phyloP scores from a whole-genome alignment of 2,329 filamentous ascomycete genomes.

The Penicillium sp. region DNA sequence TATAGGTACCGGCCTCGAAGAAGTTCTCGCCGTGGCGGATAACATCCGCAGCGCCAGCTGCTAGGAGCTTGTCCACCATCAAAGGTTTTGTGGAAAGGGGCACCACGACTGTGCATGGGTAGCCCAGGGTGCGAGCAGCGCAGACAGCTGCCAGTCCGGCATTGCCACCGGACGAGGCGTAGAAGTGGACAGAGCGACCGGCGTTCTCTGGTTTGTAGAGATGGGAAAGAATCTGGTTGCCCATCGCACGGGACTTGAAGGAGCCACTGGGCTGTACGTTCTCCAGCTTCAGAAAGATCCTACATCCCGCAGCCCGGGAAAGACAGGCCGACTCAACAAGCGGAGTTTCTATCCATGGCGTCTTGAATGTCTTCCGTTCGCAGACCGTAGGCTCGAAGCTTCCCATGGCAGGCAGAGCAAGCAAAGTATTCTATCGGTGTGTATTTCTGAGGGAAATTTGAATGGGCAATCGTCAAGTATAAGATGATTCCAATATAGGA shows the following conservation, averaged over 20 bases:
- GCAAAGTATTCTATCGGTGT: background rate
- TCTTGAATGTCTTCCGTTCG: constrained; percentile 27
- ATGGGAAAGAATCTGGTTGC: constrained; percentile 61
- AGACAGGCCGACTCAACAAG: constrained; percentile 63
- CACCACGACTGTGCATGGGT: constrained; percentile 70
- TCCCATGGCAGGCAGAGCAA: constrained; percentile 27
- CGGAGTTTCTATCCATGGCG: constrained; percentile 68
- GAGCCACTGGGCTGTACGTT: constrained; percentile 78
- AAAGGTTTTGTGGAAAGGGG: constrained; percentile 60
- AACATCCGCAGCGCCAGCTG: constrained; percentile 62
- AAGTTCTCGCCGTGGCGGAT: constrained; percentile 65
- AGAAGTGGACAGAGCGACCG: constrained; percentile 61
- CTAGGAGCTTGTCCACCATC: constrained; percentile 67
- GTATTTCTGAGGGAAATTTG: background rate
- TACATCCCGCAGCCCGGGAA: constrained; percentile 67
- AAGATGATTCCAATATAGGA: constrained; percentile 14
- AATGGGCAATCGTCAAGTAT: constrained; percentile 1
- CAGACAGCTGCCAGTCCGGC: constrained; percentile 77
- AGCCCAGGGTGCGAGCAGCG: constrained; percentile 60
- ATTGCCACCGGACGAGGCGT: constrained; percentile 75
- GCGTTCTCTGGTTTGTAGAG: constrained; percentile 40
- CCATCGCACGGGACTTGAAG: constrained; percentile 77
- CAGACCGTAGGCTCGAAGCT: constrained; percentile 29
- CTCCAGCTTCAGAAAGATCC: constrained; percentile 80
- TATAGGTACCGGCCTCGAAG: constrained; percentile 63